A percentile compares a stretch with the other conserved stretches of the same genome.
phyloP scores from a whole-genome alignment of 257 asterid species.

The Gentiana straminea region DNA sequence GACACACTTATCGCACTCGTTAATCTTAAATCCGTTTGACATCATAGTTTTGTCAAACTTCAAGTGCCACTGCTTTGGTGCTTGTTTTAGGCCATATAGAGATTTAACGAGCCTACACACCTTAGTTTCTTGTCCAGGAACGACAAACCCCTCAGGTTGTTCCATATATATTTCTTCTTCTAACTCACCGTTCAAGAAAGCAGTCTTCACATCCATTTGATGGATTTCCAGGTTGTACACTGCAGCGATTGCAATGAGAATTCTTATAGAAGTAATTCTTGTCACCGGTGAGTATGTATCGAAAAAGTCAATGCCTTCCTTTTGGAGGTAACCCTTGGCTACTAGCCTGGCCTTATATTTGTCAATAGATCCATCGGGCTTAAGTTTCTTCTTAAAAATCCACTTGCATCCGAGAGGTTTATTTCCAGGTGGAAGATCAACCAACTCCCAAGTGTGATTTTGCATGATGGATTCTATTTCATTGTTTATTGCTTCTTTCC shows the following conservation, averaged over 20 bases:
- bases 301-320: neutral
- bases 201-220: constrained; percentile 2
- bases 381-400: too few relatives aligned
- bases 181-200: neutral
- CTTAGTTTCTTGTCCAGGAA: too few relatives aligned
- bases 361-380: too few relatives aligned
- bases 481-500: neutral
- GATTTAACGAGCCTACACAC: too few relatives aligned
- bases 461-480: constrained; percentile 5
- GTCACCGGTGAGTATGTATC: neutral
- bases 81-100: neutral
- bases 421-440: constrained; percentile 4
- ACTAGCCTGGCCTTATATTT: too few relatives aligned
- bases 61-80: neutral
- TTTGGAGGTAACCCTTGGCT: neutral
- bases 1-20: too few relatives aligned
- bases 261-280: neutral
- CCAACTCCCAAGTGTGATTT: neutral
- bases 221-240: neutral
- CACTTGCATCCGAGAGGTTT: too few relatives aligned
- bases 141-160: too few relatives aligned
- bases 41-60: neutral
- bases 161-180: neutral
- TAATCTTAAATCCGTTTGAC: neutral
- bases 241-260: neutral